Evolutionary conservation across 495 filamentous ascomycete species (phyloP).

Genomic region (Penicillium argentinense): DNA sequence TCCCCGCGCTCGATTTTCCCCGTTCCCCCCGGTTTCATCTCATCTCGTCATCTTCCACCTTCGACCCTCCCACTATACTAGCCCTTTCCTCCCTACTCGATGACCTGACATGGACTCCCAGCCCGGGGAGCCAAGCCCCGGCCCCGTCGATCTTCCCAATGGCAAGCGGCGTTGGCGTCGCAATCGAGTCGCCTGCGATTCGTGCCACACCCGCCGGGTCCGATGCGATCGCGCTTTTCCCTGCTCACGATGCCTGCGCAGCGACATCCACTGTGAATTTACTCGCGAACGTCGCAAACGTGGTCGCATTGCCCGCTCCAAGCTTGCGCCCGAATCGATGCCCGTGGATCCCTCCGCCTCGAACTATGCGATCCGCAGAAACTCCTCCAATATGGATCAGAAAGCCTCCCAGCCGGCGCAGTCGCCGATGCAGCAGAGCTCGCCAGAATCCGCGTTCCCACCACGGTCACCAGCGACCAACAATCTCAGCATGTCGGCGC

Average conservation of each 20-base stretch:
- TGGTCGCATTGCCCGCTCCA: slow-evolving; percentile 44
- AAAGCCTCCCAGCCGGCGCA: slow-evolving; percentile 13
- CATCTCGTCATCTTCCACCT: slow-evolving; percentile 1
- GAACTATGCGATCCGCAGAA: slow-evolving; percentile 6
- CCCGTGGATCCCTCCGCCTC: neutral
- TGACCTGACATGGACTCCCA: slow-evolving; percentile 40
- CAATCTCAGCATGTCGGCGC: slow-evolving; percentile 32
- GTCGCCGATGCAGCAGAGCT: slow-evolving; percentile 27
- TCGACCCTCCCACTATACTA: neutral
- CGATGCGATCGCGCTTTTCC: slow-evolving; percentile 50
- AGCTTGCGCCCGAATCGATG: slow-evolving; percentile 14
- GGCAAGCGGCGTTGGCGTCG: slow-evolving; percentile 48
- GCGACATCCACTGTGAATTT: slow-evolving; percentile 45
- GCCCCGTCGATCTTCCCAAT: slow-evolving; percentile 29
- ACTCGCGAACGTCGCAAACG: slow-evolving; percentile 47
- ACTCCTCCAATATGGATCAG: slow-evolving; percentile 12
- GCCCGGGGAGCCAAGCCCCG: slow-evolving; percentile 27
- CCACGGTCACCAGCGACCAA: slow-evolving; percentile 37
- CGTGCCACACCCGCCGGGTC: slow-evolving; percentile 47
- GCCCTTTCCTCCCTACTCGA: slow-evolving; percentile 18
- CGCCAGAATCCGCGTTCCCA: slow-evolving; percentile 27
- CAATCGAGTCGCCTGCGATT: slow-evolving; percentile 48
- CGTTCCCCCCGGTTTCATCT: neutral
- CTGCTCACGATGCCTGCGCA: slow-evolving; percentile 45
- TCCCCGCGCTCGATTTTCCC: slow-evolving; percentile 12